A percentile compares a stretch with the other conserved stretches of the same genome.
phyloP scores from a whole-genome alignment of 176 grass and related monocot species.

The Metroxylon sagu region DNA sequence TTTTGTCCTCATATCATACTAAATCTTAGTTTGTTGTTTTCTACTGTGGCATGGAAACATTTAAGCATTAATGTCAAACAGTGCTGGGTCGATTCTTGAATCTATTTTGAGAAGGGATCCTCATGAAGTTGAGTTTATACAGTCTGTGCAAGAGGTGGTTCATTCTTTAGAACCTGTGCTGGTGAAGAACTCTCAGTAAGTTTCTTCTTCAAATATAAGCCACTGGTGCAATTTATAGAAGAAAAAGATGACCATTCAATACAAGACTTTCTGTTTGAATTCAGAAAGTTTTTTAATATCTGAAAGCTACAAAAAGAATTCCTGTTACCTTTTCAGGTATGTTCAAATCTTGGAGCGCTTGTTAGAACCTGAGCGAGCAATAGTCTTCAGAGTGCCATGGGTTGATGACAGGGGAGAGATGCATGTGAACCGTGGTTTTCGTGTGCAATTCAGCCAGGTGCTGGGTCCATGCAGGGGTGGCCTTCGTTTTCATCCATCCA shows the following conservation, averaged over 20 bases:
- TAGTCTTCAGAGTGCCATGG: constrained; percentile 99
- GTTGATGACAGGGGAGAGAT: constrained; percentile 81
- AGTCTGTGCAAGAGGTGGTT: constrained; percentile 88
- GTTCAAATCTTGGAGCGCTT: constrained; percentile 89
- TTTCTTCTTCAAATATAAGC: not conserved
- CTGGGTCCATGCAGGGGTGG: constrained; percentile 93
- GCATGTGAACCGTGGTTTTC: constrained; percentile 89
- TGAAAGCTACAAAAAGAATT: too few species aligned
- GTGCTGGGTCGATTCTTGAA: constrained; percentile 87
- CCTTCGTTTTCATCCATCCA: constrained; percentile 95
- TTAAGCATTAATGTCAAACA: constrained; percentile 87
- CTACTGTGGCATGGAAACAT: constrained; percentile 25
- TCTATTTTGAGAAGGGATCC: constrained; percentile 77
- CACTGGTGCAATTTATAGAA: too few species aligned
- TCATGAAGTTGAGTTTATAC: constrained; percentile 93
- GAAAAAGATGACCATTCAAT: too few species aligned
- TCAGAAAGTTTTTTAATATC: too few species aligned
- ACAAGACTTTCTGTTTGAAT: too few species aligned
- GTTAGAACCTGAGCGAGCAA: constrained; percentile 81
- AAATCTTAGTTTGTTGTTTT: constrained; percentile 20
- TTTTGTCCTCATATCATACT: constrained; percentile 6
- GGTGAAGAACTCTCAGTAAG: constrained; percentile 80
- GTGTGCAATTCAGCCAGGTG: constrained; percentile 88
- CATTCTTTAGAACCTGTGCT: constrained; percentile 93
- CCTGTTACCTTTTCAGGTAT: constrained; percentile 46